These are phyloP conservation scores for Apiospora hydei DNA, from an alignment of 2,329 filamentous ascomycete genomes.

Conservation along the genomic window DNA sequence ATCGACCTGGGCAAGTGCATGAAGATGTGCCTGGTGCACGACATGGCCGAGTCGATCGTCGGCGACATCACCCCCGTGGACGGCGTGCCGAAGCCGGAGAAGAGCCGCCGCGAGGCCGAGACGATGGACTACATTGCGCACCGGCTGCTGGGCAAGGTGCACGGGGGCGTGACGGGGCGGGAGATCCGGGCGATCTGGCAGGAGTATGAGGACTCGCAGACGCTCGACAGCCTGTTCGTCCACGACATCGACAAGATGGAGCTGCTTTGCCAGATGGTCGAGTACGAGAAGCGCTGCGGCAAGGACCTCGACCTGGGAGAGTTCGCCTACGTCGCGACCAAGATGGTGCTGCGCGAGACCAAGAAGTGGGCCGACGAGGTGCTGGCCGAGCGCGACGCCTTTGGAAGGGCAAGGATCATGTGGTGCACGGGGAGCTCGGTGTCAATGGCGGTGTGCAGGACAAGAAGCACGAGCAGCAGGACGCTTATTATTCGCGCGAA, in stretches of 20 bases:
- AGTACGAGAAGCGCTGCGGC: constrained; percentile 82
- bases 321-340: constrained; percentile 80
- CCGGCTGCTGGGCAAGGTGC: constrained; percentile 75
- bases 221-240: constrained; percentile 85
- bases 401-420: constrained; percentile 65
- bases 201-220: constrained; percentile 91
- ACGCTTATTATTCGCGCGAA: constrained; percentile 54
- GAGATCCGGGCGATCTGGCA: constrained; percentile 86
- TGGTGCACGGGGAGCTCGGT: constrained; percentile 53
- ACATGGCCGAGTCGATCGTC: constrained; percentile 95
- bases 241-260: constrained; percentile 99
- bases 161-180: constrained; percentile 71
- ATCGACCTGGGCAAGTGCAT: constrained; percentile 86
- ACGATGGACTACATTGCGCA: constrained; percentile 92
- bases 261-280: constrained; percentile 91
- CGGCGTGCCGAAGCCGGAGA: constrained; percentile 83
- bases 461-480: constrained; percentile 50
- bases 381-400: constrained; percentile 75
- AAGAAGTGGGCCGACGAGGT: constrained; percentile 81
- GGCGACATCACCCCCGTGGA: constrained; percentile 97
- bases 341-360: constrained; percentile 79
- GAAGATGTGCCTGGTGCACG: constrained; percentile 94
- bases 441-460: constrained; percentile 47
- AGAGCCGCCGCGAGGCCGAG: constrained; percentile 82
- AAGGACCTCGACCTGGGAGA: constrained; percentile 80